A percentile compares a stretch with the other conserved stretches of the same genome.
Evolutionary conservation across 2,329 filamentous ascomycete genomes (phyloP).

Genomic region (Pseudogymnoascus sp.): DNA sequence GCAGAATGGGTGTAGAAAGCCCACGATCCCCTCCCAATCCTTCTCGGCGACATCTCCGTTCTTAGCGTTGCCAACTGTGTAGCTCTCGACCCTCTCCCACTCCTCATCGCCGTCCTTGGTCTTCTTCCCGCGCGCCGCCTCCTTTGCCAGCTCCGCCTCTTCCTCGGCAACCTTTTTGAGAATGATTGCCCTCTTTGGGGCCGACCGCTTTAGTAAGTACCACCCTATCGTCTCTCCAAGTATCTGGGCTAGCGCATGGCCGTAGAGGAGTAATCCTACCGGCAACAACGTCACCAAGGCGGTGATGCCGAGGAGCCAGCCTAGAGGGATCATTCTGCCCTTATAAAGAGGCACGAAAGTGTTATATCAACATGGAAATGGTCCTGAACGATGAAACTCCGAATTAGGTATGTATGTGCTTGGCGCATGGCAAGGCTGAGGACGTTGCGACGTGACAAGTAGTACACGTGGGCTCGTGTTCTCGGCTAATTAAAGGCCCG

Average conservation of each 20-base stretch:
- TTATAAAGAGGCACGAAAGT: constrained; percentile 5
- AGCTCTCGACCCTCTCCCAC: constrained; percentile 61
- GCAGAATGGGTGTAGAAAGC: constrained; percentile 97
- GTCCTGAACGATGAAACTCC: background rate
- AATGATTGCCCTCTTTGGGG: constrained; percentile 20
- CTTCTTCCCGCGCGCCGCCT: constrained; percentile 22
- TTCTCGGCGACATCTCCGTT: constrained; percentile 38
- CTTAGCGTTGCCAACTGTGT: constrained; percentile 35
- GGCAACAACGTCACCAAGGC: background rate
- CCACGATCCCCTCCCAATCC: constrained; percentile 77
- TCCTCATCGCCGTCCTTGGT: constrained; percentile 26
- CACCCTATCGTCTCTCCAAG: background rate
- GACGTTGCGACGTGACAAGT: background rate
- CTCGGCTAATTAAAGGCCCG: background rate
- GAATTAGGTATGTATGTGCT: background rate
- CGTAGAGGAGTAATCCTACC: background rate
- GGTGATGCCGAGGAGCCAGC: constrained; percentile 4
- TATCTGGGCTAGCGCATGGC: constrained; percentile 5
- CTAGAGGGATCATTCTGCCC: constrained; percentile 1
- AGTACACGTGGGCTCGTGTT: constrained; percentile 1
- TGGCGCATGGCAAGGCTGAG: constrained; percentile 4
- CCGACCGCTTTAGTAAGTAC: background rate
- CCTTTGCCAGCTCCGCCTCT: constrained; percentile 2
- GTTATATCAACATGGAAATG: constrained; percentile 5
- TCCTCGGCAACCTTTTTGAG: constrained; percentile 15